Evolutionary conservation across 495 filamentous ascomycete genomes (phyloP).

Genomic region (Recurvomyces mirabilis): DNA sequence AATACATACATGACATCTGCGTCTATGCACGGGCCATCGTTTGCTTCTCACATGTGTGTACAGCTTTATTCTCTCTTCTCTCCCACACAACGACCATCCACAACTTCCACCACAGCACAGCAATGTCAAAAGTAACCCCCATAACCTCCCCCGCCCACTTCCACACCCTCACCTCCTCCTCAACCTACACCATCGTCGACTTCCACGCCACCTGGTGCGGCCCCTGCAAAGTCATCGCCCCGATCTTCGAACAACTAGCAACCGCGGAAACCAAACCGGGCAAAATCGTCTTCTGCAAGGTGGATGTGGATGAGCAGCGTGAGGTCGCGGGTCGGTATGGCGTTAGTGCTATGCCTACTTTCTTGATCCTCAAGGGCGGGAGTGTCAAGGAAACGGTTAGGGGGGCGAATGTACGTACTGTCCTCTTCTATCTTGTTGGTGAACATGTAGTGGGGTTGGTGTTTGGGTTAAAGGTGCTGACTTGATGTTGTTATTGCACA

Average conservation of each 20-base stretch:
- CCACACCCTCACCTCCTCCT: slow-evolving; percentile 13
- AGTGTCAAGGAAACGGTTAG: slow-evolving; percentile 19
- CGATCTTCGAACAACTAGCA: slow-evolving; percentile 44
- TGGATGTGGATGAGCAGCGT: slow-evolving; percentile 44
- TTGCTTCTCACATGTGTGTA: too few species aligned
- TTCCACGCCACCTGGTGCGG: slow-evolving; percentile 44
- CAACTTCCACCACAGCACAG: too few species aligned
- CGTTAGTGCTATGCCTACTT: slow-evolving; percentile 33
- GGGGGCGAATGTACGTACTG: slow-evolving; percentile 15
- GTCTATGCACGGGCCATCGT: too few species aligned
- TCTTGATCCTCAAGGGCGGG: slow-evolving; percentile 23
- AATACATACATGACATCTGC: too few species aligned
- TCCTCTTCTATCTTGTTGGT: neutral
- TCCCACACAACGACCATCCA: too few species aligned
- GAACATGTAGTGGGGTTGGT: too few species aligned
- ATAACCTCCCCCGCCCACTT: slow-evolving; percentile 15
- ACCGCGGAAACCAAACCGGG: slow-evolving; percentile 31
- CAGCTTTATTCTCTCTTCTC: too few species aligned
- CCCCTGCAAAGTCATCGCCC: slow-evolving; percentile 58
- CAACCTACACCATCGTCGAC: slow-evolving; percentile 20
- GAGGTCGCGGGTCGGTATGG: slow-evolving; percentile 38
- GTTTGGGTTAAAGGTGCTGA: too few species aligned
- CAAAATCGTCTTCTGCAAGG: slow-evolving; percentile 46
- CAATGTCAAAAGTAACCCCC: slow-evolving; percentile 14
- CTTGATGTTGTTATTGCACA: too few species aligned